Evolutionary conservation across 2,329 filamentous ascomycete genomes (phyloP).

Genomic region (Cercospora sp.): DNA sequence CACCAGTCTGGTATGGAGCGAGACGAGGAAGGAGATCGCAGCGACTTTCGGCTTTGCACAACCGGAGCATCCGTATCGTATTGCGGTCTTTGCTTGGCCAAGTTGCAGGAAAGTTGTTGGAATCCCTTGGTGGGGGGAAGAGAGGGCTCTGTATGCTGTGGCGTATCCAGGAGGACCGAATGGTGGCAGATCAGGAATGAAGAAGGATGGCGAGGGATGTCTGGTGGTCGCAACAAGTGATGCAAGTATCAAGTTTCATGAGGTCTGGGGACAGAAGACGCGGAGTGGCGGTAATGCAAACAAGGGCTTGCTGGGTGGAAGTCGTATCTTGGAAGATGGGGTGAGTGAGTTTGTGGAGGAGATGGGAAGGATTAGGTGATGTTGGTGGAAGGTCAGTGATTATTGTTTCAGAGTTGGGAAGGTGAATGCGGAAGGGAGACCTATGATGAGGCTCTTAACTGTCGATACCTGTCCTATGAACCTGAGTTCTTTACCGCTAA

Average conservation of each 20-base stretch:
- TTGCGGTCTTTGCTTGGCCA: slow-evolving; percentile 94
- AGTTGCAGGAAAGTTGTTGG: slow-evolving; percentile 81
- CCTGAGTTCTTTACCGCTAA: not conserved
- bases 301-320: slow-evolving; percentile 66
- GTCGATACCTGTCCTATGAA: not conserved
- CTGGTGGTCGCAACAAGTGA: slow-evolving; percentile 91
- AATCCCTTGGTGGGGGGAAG: slow-evolving; percentile 78
- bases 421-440: not conserved
- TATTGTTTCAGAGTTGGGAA: not conserved
- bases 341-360: slow-evolving; percentile 77
- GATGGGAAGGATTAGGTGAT: slow-evolving; percentile 7
- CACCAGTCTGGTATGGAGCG: slow-evolving; percentile 84
- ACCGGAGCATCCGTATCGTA: slow-evolving; percentile 82
- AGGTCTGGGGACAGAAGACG: slow-evolving; percentile 68
- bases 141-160: slow-evolving; percentile 83
- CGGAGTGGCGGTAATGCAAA: slow-evolving; percentile 37
- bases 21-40: slow-evolving; percentile 72
- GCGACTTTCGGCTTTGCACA: slow-evolving; percentile 94
- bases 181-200: slow-evolving; percentile 26
- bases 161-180: slow-evolving; percentile 70
- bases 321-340: slow-evolving; percentile 78
- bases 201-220: slow-evolving; percentile 66
- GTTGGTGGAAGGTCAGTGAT: not conserved
- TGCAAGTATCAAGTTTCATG: slow-evolving; percentile 90
- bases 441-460: not conserved